Evolutionary conservation across 164 flowering plant genomes (phyloP), one percentile per base, ranked within the genome.

Genomic region (Amborella trichopoda): DNA sequence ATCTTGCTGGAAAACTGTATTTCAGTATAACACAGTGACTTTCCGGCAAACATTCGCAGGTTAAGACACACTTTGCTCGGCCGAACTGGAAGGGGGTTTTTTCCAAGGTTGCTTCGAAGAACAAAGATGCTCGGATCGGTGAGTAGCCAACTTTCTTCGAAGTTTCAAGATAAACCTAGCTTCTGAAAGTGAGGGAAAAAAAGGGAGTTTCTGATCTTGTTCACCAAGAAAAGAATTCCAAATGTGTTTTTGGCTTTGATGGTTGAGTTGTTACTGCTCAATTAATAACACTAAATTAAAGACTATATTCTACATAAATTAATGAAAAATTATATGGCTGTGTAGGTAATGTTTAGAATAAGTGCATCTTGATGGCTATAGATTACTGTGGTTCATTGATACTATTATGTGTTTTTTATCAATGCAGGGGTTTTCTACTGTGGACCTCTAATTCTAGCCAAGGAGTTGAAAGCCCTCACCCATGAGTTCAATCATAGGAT

Each of bases 401-500:
- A 22, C n/a, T n/a, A 42, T 14, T 22, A 42, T 18, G 5, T 2
- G 14, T 22, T 4, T 22, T 6, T 14, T 25, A 2, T 3, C 6
- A 12, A 24, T 48, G 23, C 67, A 74, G 80, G 85, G 3, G 81
- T 78, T 38, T 78, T 78, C 40, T 78, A 78, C 50, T 78, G 85
- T 48, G 81, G 85, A 3, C 64, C 72, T 17, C 67, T 62, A 0
- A 64, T 62, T 19, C 27, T 73, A 43, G 59, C 61, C 1, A 63
- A 66, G 25, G 68, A 67, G 6, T 43, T 78, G 17, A 64, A 69
- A 43, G 25, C 56, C 20, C 36, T 78, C 9, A 37, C 79, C 1
- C 60, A 22, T 20, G 79, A 73, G 28, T 75, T 76, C 32, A 70
- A 76, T 6, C 40, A 68, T 44, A 75, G 64, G 50, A 71, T 77